Base-by-base conservation (phyloP, 2,329 filamentous ascomycete species). In the Colletotrichum liriopes region DNA sequence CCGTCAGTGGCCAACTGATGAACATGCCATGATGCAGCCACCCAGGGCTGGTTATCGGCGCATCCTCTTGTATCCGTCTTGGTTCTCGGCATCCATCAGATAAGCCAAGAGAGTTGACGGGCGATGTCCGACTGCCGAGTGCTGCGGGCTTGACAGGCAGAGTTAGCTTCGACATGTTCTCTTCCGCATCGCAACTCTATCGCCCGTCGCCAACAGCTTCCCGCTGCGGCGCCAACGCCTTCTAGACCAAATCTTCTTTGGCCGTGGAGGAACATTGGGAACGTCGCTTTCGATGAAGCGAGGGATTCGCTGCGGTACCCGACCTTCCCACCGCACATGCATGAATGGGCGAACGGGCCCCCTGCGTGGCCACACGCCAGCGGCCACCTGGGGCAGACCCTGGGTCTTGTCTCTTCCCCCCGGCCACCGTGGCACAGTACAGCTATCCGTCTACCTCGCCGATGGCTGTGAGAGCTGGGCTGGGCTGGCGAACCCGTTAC, bases 11-110 rank as follows among this genome's bases (percentile, higher is more conserved):
- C 71, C 67, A 70, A 71, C 47, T 45, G 54, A 73, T 56, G 14
- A 66, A 71, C 60, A 73, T 65, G 47, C 66, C 39, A 71, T 70
- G 71, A 66, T 73, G 71, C 32, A 47, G 43, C 49, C 35, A 55
- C 37, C 37, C 23, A 49, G 45, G 11, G 41, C 43, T 63, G 37
- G 18, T 52, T 45, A 72, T 72, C 51, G 65, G 58, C 67, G 37
- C 45, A 59, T 41, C 39, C 52, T 20, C 58, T 16, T 37, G 35
- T 52, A 37, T 60, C 29, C n/a, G 14, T 37, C 45, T 51, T 29
- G 45, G 12, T 63, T 58, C 43, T 59, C 51, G 56, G 58, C 58
- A 51, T 56, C 29, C 37, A 49, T 23, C 43, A 51, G 32, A 39
- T 9, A 37, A 54, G 59, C 39, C 16, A 39, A n/a, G 39, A 35